phyloP scores from a whole-genome alignment of 2,329 filamentous ascomycete genomes.

The Exophiala sp. region DNA sequence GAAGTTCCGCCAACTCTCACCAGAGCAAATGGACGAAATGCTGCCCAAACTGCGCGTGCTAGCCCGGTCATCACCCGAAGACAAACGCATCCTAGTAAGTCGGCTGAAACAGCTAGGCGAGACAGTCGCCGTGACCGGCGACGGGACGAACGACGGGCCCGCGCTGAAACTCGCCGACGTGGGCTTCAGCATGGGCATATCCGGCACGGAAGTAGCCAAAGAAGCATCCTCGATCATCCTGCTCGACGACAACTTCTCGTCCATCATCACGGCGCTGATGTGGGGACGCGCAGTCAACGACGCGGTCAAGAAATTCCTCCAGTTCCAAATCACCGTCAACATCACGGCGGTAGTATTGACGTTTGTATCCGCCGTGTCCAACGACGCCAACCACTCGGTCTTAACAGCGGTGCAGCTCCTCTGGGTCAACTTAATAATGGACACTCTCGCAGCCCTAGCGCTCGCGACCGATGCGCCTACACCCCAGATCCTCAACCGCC shows the following conservation, averaged over 20 bases:
- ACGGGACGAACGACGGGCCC: slow-evolving; percentile 62
- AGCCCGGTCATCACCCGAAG: slow-evolving; percentile 60
- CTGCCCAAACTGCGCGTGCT: slow-evolving; percentile 58
- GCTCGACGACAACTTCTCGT: slow-evolving; percentile 60
- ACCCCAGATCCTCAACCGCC: slow-evolving; percentile 70
- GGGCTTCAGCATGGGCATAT: slow-evolving; percentile 63
- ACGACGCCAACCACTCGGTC: slow-evolving; percentile 62
- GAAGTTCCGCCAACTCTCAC: slow-evolving; percentile 56
- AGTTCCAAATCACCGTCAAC: slow-evolving; percentile 70
- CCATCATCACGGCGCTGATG: slow-evolving; percentile 60
- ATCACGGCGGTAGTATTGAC: slow-evolving; percentile 82
- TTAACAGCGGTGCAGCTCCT: slow-evolving; percentile 84
- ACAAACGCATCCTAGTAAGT: slow-evolving; percentile 59
- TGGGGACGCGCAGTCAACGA: slow-evolving; percentile 67
- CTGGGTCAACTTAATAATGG: slow-evolving; percentile 97
- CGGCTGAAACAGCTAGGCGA: slow-evolving; percentile 58
- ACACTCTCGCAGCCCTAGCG: slow-evolving; percentile 83
- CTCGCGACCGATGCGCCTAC: slow-evolving; percentile 87
- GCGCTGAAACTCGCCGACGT: slow-evolving; percentile 61
- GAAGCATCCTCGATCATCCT: slow-evolving; percentile 64
- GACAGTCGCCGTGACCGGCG: slow-evolving; percentile 58
- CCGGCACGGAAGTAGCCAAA: slow-evolving; percentile 62
- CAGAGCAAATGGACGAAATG: slow-evolving; percentile 53
- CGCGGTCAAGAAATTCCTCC: slow-evolving; percentile 60
- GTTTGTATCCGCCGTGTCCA: slow-evolving; percentile 79